Percentiles rank a stretch among this genome's conserved stretches.
phyloP scores from a whole-genome alignment of 352 stramenopile species.

The Halophytophthora polymorphica region DNA sequence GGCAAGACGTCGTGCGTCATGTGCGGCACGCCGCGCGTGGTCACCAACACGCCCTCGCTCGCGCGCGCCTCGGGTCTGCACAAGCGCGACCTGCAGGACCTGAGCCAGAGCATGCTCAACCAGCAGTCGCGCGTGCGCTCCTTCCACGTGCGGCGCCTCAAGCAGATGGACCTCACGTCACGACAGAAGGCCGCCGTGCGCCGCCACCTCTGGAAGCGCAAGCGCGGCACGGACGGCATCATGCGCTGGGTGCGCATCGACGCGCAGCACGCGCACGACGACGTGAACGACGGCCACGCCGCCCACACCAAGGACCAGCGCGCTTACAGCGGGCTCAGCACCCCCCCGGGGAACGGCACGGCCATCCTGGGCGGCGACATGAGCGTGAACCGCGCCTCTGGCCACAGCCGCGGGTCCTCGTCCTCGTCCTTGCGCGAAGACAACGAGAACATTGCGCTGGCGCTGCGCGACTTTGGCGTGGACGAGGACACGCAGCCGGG shows the following conservation, averaged over 20 bases:
- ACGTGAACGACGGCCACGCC: conserved; percentile 25
- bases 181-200: conserved; percentile 77
- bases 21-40: conserved; percentile 74
- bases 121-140: conserved; percentile 78
- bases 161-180: conserved; percentile 83
- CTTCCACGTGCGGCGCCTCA: conserved; percentile 81
- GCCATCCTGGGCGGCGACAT: conserved; percentile 29
- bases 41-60: conserved; percentile 56
- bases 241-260: conserved; percentile 85
- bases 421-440: conserved; percentile 59
- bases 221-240: conserved; percentile 62
- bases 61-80: conserved; percentile 68
- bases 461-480: conserved; percentile 75
- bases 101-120: conserved; percentile 73
- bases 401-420: conserved; percentile 35
- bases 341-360: conserved; percentile 36
- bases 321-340: conserved; percentile 47
- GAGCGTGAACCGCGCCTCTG: conserved; percentile 15
- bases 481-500: conserved; percentile 24
- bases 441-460: conserved; percentile 73
- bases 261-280: conserved; percentile 27
- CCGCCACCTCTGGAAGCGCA: conserved; percentile 72
- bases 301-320: conserved; percentile 19
- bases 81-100: conserved; percentile 55
- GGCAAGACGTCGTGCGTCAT: conserved; percentile 80